phyloP scores from a whole-genome alignment of 257 asterid species.

The Solanum chilense region DNA sequence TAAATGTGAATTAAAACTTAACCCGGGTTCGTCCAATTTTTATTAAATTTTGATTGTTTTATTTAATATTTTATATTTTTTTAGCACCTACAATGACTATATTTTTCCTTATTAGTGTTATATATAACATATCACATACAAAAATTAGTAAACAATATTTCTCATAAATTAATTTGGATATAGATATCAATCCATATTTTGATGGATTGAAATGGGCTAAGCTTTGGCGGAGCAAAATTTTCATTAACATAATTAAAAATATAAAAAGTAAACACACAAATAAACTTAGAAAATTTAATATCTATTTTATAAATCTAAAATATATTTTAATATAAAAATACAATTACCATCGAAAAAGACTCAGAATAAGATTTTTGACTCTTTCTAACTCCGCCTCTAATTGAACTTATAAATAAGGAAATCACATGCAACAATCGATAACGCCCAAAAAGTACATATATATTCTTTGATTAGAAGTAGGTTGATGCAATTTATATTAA shows the following conservation, averaged over 20 bases:
- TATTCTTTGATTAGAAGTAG: neutral
- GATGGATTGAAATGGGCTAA: neutral
- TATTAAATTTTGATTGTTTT: neutral
- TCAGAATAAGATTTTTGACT: neutral
- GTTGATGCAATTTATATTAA: neutral
- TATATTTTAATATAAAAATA: neutral
- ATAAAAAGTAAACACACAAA: neutral
- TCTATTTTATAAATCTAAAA: neutral
- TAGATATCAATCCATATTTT: too few relatives aligned
- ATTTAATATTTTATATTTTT: neutral
- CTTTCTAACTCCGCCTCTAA: accelerated
- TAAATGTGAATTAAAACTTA: too few relatives aligned
- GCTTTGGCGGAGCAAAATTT: neutral
- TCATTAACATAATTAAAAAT: neutral
- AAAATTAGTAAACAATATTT: too few relatives aligned
- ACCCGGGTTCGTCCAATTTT: neutral
- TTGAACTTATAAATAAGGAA: neutral
- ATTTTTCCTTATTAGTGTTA: too few relatives aligned
- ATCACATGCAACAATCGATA: neutral
- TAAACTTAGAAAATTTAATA: neutral
- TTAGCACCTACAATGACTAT: too few relatives aligned
- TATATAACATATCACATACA: too few relatives aligned
- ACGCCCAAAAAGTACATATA: neutral
- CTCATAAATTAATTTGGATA: neutral
- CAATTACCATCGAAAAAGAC: neutral